phyloP scores from a whole-genome alignment of 306 rosid species.

The Prosopis cineraria region DNA sequence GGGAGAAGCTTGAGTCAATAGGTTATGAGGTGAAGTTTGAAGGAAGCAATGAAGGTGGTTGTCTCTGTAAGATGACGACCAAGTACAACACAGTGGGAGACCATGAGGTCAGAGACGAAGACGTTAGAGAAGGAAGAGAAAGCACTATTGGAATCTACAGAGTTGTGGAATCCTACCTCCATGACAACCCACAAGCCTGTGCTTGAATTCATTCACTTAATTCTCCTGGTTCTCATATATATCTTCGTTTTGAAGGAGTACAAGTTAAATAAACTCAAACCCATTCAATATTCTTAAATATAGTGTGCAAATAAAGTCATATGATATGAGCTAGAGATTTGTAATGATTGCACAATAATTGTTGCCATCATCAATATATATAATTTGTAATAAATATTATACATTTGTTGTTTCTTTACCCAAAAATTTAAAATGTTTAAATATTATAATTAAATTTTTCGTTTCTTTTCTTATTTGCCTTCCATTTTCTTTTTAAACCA shows the following conservation, averaged over 20 bases:
- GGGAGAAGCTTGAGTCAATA: constrained; percentile 67
- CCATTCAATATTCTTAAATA: constrained; percentile 33
- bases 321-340: neutral
- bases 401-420: too few species aligned
- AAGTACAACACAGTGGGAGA: constrained; percentile 56
- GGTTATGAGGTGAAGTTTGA: constrained; percentile 74
- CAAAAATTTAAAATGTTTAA: too few species aligned
- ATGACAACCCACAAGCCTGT: constrained; percentile 62
- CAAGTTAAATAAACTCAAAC: constrained; percentile 10
- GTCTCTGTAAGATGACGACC: constrained; percentile 59
- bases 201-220: constrained; percentile 29
- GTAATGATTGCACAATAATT: neutral
- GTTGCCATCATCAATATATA: too few species aligned
- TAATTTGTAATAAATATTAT: too few species aligned
- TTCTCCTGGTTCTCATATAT: too few species aligned
- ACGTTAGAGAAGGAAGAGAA: constrained; percentile 68
- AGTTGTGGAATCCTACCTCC: constrained; percentile 67
- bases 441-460: too few species aligned
- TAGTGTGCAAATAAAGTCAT: constrained; percentile 8
- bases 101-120: constrained; percentile 58
- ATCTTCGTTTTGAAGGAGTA: too few species aligned
- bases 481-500: too few species aligned
- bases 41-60: constrained; percentile 62
- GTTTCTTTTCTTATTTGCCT: too few species aligned
- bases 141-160: constrained; percentile 63